Evolutionary conservation across 1,284 basidiomycete species (phyloP).

Genomic region (Vanrija humicola): DNA sequence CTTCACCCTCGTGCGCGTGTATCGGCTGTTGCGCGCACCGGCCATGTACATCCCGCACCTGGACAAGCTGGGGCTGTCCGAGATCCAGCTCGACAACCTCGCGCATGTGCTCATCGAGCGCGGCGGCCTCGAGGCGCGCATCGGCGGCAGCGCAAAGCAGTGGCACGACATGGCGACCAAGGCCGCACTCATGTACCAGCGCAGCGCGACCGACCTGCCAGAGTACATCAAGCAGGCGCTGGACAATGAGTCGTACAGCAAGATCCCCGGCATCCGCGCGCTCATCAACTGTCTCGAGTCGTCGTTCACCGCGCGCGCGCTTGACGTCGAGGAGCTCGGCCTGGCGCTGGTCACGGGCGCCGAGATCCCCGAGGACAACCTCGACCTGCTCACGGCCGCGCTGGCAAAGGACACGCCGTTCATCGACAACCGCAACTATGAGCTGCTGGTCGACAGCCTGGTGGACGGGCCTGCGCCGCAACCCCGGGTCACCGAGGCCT

Average conservation of each 20-base stretch:
- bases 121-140: constrained; percentile 22
- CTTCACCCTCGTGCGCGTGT: constrained; percentile 32
- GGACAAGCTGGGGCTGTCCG: constrained; percentile 20
- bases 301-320: constrained; percentile 19
- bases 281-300: constrained; percentile 18
- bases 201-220: constrained; percentile 27
- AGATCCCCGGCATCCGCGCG: constrained; percentile 27
- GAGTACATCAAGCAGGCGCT: constrained; percentile 39
- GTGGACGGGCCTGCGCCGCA: background rate
- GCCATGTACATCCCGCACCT: constrained; percentile 18
- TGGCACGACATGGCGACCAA: constrained; percentile 21
- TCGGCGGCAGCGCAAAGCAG: constrained; percentile 11
- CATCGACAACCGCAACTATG: constrained; percentile 16
- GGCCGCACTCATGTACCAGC: constrained; percentile 30
- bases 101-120: constrained; percentile 30
- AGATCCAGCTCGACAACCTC: constrained; percentile 41
- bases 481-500: background rate
- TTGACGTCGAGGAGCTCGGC: constrained; percentile 25
- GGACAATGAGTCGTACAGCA: constrained; percentile 33
- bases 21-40: constrained; percentile 32
- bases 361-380: background rate
- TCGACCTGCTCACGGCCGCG: background rate
- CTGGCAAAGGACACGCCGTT: constrained; percentile 1
- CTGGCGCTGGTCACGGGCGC: constrained; percentile 9
- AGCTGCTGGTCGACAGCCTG: constrained; percentile 5